Conservation (phyloP, 257 asterid genomes). For the Capsicum chinense region DNA sequence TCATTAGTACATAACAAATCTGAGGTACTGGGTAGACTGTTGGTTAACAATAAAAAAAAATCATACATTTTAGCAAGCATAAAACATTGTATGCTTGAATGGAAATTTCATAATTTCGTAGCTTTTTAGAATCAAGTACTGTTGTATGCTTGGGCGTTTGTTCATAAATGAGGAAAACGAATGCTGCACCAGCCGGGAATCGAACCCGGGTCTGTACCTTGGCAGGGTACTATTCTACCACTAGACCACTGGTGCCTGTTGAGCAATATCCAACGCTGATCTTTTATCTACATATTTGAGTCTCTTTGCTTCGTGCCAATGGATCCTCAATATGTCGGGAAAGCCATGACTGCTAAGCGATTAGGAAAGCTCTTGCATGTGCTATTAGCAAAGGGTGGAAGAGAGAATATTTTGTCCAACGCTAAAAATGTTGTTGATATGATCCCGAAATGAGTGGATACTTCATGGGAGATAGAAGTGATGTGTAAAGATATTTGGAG, state of each 20-base stretch:
- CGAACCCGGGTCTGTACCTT: conserved; percentile 94
- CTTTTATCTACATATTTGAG: no score
- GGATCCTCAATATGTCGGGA: no score
- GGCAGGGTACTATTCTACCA: conserved; percentile 96
- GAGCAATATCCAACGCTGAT: rapidly evolving
- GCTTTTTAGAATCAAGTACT: background rate
- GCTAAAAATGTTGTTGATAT: no score
- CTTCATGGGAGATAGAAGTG: no score
- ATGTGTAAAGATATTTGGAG: no score
- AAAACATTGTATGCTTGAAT: background rate
- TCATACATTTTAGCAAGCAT: background rate
- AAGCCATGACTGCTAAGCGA: no score
- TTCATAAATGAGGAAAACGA: background rate
- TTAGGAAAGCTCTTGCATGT: no score
- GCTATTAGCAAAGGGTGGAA: no score
- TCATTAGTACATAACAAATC: background rate
- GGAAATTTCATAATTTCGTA: background rate
- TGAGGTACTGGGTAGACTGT: background rate
- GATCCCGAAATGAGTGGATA: no score
- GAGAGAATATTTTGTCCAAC: no score
- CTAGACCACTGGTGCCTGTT: conserved; percentile 79
- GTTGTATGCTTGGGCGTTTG: background rate
- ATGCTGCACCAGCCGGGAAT: conserved; percentile 79
- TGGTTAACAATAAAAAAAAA: background rate
- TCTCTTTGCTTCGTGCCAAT: no score